A percentile compares a stretch with the other conserved stretches of the same genome.
These are phyloP conservation scores for Acrocalymma vagum DNA, from an alignment of 2,329 filamentous ascomycete genomes.

Conservation along the genomic window DNA sequence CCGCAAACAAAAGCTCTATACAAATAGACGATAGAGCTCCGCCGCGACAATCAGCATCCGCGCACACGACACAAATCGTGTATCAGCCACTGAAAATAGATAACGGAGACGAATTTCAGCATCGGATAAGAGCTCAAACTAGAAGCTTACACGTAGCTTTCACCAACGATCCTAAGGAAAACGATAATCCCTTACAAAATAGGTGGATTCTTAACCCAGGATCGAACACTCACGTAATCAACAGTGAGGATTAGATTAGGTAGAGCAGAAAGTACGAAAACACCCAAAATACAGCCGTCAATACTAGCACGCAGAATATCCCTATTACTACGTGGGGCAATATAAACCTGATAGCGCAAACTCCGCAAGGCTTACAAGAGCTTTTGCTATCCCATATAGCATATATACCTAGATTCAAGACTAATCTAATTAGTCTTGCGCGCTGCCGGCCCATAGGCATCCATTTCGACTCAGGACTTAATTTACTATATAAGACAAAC, in stretches of 20 bases:
- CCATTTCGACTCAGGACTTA: conserved; percentile 14
- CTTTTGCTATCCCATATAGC: too few relatives aligned
- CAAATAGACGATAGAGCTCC: too few relatives aligned
- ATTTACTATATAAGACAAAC: conserved; percentile 9
- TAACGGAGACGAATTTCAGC: not conserved
- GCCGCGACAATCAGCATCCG: too few relatives aligned
- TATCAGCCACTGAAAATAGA: not conserved
- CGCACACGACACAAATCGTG: too few relatives aligned
- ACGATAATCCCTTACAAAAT: conserved; percentile 6
- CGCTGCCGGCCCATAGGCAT: conserved; percentile 8
- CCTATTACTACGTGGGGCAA: too few relatives aligned
- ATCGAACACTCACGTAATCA: conserved; percentile 14
- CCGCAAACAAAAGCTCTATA: too few relatives aligned
- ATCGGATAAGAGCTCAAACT: conserved; percentile 1
- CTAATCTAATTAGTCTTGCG: conserved; percentile 10
- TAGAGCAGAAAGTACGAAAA: not conserved
- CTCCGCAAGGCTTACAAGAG: too few relatives aligned
- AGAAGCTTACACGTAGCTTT: conserved; percentile 2
- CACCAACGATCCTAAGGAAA: not conserved
- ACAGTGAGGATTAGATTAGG: not conserved
- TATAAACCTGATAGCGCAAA: too few relatives aligned
- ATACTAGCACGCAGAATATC: too few relatives aligned
- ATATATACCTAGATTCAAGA: conserved; percentile 14
- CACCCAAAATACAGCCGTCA: too few relatives aligned
- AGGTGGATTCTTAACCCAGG: conserved; percentile 17